Conservation (phyloP, 202 grass and related monocot genomes). For the Setaria viridis region DNA sequence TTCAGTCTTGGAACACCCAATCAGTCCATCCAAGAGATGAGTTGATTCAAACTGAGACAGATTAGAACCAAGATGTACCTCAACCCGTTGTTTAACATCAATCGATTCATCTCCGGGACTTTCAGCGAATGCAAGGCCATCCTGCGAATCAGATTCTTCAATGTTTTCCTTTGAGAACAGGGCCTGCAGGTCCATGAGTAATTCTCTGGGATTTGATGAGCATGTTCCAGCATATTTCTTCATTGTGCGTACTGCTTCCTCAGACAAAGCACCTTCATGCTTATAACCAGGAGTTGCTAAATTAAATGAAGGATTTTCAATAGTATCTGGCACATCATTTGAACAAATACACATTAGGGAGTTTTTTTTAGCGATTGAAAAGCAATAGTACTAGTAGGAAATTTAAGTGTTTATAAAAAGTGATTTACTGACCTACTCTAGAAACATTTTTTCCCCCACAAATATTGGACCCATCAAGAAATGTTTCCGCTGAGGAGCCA, state of each 20-base stretch:
- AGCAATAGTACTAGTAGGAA: slow-evolving; percentile 10
- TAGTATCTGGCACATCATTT: slow-evolving; percentile 35
- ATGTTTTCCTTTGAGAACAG: slow-evolving; percentile 23
- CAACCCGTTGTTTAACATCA: not conserved
- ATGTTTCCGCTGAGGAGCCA: not conserved
- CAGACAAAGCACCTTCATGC: slow-evolving; percentile 7
- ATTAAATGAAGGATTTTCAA: slow-evolving; percentile 10
- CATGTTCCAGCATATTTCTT: slow-evolving; percentile 44
- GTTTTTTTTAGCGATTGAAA: not conserved
- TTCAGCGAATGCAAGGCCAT: slow-evolving; percentile 12
- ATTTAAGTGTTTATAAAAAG: not conserved
- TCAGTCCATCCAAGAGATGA: not conserved
- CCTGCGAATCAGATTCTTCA: not conserved
- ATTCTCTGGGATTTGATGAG: slow-evolving; percentile 34
- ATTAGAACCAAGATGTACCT: not conserved
- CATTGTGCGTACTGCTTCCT: slow-evolving; percentile 10
- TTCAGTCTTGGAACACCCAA: slow-evolving; percentile 1
- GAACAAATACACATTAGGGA: slow-evolving; percentile 26
- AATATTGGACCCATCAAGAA: not conserved
- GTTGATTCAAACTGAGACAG: not conserved
- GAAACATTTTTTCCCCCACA: not conserved
- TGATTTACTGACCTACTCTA: slow-evolving; percentile 42
- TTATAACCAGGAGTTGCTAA: slow-evolving; percentile 22
- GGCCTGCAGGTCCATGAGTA: slow-evolving; percentile 34
- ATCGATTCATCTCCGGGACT: slow-evolving; percentile 13